A percentile compares a stretch with the other conserved stretches of the same genome.
phyloP scores from a whole-genome alignment of 2,329 filamentous ascomycete species.

The Xylariaceae sp. region DNA sequence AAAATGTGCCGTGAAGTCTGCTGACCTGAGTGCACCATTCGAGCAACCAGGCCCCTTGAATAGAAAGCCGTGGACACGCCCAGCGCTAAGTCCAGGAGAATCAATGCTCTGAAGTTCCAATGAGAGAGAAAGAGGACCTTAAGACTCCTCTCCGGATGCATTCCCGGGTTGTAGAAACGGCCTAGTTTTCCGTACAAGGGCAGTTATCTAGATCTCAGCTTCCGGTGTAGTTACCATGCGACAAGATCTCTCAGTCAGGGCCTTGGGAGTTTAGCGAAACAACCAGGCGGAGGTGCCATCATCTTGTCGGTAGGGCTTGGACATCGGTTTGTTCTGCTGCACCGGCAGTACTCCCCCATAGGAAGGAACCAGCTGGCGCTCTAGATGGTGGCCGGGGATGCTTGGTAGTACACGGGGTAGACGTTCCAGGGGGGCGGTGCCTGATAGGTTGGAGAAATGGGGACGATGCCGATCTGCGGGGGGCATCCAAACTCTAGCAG shows the following conservation, averaged over 20 bases:
- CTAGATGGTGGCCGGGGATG: slow-evolving; percentile 26
- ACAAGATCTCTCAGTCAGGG: slow-evolving; percentile 31
- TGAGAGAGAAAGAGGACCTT: not conserved
- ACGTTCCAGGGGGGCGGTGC: slow-evolving; percentile 33
- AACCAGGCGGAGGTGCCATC: slow-evolving; percentile 33
- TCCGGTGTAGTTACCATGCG: slow-evolving; percentile 13
- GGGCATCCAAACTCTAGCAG: slow-evolving; percentile 32
- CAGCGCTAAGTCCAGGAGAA: not conserved
- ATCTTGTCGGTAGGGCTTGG: slow-evolving; percentile 30
- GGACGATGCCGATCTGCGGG: slow-evolving; percentile 30
- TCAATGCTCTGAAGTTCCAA: not conserved
- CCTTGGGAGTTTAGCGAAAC: slow-evolving; percentile 32
- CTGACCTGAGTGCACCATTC: not conserved
- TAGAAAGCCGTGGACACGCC: not conserved
- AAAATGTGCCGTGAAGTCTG: not conserved
- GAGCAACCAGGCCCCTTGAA: not conserved
- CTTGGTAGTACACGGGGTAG: slow-evolving; percentile 35
- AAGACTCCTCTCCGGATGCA: not conserved
- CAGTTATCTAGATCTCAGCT: not conserved
- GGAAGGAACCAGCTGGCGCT: slow-evolving; percentile 8
- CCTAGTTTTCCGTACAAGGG: not conserved
- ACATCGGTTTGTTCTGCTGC: slow-evolving; percentile 19
- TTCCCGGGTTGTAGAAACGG: slow-evolving; percentile 24
- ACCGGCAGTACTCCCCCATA: slow-evolving; percentile 33
- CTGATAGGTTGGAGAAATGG: slow-evolving; percentile 32